These are phyloP conservation scores for Dentipellis fragilis DNA, from an alignment of 768 basidiomycete species.

Conservation along the genomic window DNA sequence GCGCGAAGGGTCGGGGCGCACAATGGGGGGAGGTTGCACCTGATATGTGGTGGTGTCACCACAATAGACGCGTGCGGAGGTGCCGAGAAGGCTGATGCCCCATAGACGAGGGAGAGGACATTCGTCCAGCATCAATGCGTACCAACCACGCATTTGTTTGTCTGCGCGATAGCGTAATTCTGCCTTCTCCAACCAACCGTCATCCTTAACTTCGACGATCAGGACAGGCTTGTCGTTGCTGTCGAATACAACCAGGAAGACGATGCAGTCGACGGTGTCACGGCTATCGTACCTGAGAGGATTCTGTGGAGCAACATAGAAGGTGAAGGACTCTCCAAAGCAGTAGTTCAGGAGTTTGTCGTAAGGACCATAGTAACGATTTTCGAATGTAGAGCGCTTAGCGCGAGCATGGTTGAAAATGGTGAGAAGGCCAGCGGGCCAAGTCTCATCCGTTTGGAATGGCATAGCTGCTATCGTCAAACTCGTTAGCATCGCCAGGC, in stretches of 20 bases:
- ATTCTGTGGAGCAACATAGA: constrained; percentile 23
- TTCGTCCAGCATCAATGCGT: constrained; percentile 20
- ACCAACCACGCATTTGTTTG: constrained; percentile 21
- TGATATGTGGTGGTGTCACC: constrained; percentile 11
- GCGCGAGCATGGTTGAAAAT: constrained; percentile 22
- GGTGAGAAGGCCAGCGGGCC: constrained; percentile 23
- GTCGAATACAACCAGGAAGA: constrained; percentile 24
- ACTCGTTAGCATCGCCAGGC: too few species aligned
- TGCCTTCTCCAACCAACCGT: constrained; percentile 18
- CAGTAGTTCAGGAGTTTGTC: constrained; percentile 27
- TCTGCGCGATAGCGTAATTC: constrained; percentile 23
- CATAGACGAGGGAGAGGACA: constrained; percentile 23
- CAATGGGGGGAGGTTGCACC: background rate
- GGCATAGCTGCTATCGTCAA: background rate
- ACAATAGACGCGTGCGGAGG: constrained; percentile 28
- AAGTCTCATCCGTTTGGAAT: constrained; percentile 1
- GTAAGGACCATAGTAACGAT: constrained; percentile 30
- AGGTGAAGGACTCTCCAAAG: constrained; percentile 18
- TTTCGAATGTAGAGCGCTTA: constrained; percentile 16
- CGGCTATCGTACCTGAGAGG: constrained; percentile 15
- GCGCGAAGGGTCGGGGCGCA: background rate
- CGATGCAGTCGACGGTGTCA: constrained; percentile 19
- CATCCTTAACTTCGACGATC: constrained; percentile 24
- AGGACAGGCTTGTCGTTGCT: constrained; percentile 21
- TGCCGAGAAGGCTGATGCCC: constrained; percentile 26